phyloP scores from a whole-genome alignment of 371 early-diverging fungal species.

The Thermomucor indicae-seudaticae region DNA sequence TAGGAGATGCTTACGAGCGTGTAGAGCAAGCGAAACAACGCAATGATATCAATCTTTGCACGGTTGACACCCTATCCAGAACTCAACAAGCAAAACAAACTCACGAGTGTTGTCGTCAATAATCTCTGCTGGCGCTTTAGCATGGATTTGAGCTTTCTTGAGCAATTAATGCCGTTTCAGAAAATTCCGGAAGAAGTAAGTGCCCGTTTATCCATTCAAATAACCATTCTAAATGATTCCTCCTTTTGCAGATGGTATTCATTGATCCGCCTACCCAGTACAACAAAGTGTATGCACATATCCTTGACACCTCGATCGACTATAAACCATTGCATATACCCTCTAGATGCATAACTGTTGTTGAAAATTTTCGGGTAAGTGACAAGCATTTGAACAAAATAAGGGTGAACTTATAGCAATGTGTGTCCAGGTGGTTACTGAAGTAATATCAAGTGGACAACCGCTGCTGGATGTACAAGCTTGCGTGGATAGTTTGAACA shows the following conservation, averaged over 20 bases:
- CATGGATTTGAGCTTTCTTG: constrained; percentile 32
- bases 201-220: not conserved
- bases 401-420: not conserved
- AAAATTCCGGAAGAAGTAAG: constrained; percentile 42
- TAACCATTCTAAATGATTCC: not conserved
- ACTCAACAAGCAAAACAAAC: constrained; percentile 44
- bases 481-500: constrained; percentile 29
- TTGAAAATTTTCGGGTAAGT: constrained; percentile 56
- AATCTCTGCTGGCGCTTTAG: constrained; percentile 47
- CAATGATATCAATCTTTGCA: constrained; percentile 54
- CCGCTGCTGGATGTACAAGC: constrained; percentile 42
- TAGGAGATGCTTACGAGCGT: constrained; percentile 1
- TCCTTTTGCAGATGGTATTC: constrained; percentile 33
- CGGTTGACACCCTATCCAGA: constrained; percentile 33
- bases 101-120: constrained; percentile 45
- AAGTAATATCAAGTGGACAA: constrained; percentile 43
- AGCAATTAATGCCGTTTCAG: constrained; percentile 41
- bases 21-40: constrained; percentile 27
- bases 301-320: constrained; percentile 48
- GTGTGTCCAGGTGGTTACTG: constrained; percentile 33
- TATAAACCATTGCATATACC: constrained; percentile 53
- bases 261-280: constrained; percentile 47
- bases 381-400: not conserved
- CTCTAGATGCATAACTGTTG: constrained; percentile 35
- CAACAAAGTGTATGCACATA: constrained; percentile 42